Evolutionary conservation across 192 early-diverging fungal genomes (phyloP).

Genomic region (Rhizoclosmatium sp.): DNA sequence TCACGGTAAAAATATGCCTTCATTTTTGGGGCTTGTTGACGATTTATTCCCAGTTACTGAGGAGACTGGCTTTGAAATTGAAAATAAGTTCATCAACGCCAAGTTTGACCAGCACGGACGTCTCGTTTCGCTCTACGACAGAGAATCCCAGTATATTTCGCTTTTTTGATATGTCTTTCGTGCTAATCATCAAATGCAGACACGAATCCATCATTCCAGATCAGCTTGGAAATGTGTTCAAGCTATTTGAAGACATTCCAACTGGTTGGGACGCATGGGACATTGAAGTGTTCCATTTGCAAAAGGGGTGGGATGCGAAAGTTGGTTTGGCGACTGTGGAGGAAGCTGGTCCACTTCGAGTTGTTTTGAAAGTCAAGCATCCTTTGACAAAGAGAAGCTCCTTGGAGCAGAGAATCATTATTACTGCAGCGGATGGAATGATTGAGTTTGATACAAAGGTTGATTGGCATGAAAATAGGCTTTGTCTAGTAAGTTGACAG

Average conservation of each 20-base stretch:
- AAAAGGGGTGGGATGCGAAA: conserved; percentile 75
- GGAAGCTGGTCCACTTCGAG: conserved; percentile 85
- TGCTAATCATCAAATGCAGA: not conserved
- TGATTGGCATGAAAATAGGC: conserved; percentile 91
- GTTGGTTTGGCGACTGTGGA: conserved; percentile 66
- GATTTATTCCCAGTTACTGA: too few relatives aligned
- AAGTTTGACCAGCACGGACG: conserved; percentile 79
- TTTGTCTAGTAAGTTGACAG: conserved; percentile 67
- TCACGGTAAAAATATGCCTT: not conserved
- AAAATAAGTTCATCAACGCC: conserved; percentile 77
- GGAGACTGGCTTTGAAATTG: conserved; percentile 59
- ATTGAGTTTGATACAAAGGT: conserved; percentile 91
- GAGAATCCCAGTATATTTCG: conserved; percentile 55
- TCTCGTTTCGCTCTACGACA: conserved; percentile 73
- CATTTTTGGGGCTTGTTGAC: too few relatives aligned
- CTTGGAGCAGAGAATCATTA: conserved; percentile 78
- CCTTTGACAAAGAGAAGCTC: conserved; percentile 70
- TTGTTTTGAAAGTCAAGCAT: conserved; percentile 72
- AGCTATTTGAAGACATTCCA: conserved; percentile 88
- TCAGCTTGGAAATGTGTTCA: conserved; percentile 76
- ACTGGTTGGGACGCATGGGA: conserved; percentile 84
- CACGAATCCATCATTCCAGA: conserved; percentile 64
- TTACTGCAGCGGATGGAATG: conserved; percentile 76
- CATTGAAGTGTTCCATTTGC: conserved; percentile 92
- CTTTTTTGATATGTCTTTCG: conserved; percentile 2